A percentile compares a stretch with the other conserved stretches of the same genome.
These are phyloP conservation scores for Mortierella alpina DNA, from an alignment of 192 early-diverging fungal genomes.

Conservation along the genomic window DNA sequence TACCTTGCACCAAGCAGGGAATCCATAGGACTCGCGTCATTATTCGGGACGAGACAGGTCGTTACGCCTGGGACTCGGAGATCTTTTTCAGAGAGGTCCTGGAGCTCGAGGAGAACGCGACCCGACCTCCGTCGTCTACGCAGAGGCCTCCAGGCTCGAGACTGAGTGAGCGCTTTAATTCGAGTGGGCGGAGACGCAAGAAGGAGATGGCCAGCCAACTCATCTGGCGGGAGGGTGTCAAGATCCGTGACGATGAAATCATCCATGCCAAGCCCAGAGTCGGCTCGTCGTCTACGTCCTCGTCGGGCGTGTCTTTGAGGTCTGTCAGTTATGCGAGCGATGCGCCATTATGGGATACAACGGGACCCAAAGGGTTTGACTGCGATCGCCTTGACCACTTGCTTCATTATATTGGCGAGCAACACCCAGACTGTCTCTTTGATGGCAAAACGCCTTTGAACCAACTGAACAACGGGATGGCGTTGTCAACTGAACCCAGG, in stretches of 20 bases:
- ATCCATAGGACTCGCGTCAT: conserved; percentile 64
- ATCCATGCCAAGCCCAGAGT: not conserved
- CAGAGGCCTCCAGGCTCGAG: conserved; percentile 11
- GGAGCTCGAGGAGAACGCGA: conserved; percentile 17
- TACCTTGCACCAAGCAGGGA: conserved; percentile 46
- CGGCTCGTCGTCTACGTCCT: not conserved
- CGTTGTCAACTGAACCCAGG: conserved; percentile 29
- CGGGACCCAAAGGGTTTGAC: conserved; percentile 27
- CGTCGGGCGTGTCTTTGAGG: not conserved
- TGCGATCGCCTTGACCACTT: conserved; percentile 69
- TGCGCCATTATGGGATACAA: conserved; percentile 58
- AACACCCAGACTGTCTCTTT: conserved; percentile 71
- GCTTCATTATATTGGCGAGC: conserved; percentile 66
- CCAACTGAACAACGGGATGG: conserved; percentile 52
- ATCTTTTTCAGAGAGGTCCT: conserved; percentile 72
- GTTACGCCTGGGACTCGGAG: conserved; percentile 84
- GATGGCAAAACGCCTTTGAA: conserved; percentile 56
- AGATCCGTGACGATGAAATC: conserved; percentile 38
- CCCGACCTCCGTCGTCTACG: conserved; percentile 25
- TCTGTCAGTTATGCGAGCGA: not conserved
- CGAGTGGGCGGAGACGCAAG: conserved; percentile 19
- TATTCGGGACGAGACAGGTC: conserved; percentile 80
- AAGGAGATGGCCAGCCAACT: conserved; percentile 51
- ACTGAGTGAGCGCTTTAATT: conserved; percentile 38
- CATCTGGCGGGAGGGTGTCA: conserved; percentile 34